Evolutionary conservation across 768 basidiomycete genomes (phyloP), one percentile per base, ranked within the genome.

Genomic region (Leucosporidium creatinivorum): DNA sequence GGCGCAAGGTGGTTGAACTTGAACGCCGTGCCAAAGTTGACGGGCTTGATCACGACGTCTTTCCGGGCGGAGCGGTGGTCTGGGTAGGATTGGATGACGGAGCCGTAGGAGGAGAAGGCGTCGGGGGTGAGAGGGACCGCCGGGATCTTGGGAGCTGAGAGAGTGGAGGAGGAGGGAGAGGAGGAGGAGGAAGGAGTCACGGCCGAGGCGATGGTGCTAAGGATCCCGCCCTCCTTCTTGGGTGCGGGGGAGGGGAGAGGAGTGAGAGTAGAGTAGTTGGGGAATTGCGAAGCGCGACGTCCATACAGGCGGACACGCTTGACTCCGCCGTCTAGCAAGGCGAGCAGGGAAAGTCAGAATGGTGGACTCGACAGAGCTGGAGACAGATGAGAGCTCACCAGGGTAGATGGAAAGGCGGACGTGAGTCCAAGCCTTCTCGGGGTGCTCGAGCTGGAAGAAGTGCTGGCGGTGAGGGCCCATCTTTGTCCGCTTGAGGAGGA

Each of bases 1-100:
- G 86, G 81, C 4, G 90, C 84, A 47, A 98, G 83, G 76, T 93
- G 89, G 81, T 98, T 92, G 80, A 89, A 97, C 78, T 99, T 99
- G 74, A 79, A 82, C 0, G 96, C 96, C 4, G 91, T 90, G 51
- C 90, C 92, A 70, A 84, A 87, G 78, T 98, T 98, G 33, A 91
- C 93, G 23, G 83, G 80, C 4, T 91, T 91, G 62, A 91, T 83
- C 73, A 84, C 85, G 49, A 84, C 69, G 60, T 71, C 73, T 47
- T 75, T 74, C 8, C 91, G 83, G 8, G 84, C 87, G 18, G 86
- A 83, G 19, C 83, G 77, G 52, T 83, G 81, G 74, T 89, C 85
- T 1, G 82, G 80, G 77, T 89, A 96, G 2, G 88, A 92, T 79
- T 98, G 91, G 58, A 97, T 83, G 62, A 98, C 93, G 74, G 89